phyloP scores from a whole-genome alignment of 441 rosid species.

The Eruca vesicaria region DNA sequence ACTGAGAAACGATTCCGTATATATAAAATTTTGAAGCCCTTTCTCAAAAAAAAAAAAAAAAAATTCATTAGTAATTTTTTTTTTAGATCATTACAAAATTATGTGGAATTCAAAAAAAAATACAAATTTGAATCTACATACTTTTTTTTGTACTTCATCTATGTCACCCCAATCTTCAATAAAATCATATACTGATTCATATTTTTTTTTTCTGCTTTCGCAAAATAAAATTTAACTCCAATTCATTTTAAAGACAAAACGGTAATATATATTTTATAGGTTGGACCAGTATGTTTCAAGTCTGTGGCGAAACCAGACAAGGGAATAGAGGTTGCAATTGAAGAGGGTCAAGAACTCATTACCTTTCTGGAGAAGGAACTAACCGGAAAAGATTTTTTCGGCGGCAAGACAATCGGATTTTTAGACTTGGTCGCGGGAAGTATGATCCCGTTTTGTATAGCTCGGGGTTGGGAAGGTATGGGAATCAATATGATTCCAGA shows the following conservation, averaged over 20 bases:
- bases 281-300: background rate
- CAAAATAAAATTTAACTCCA: background rate
- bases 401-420: conserved; percentile 16
- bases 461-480: conserved; percentile 2
- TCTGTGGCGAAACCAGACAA: conserved; percentile 17
- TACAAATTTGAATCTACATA: no score
- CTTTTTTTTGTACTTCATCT: no score
- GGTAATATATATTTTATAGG: background rate
- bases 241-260: background rate
- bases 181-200: background rate
- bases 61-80: no score
- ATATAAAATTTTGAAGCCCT: no score
- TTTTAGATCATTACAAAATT: no score
- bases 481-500: conserved; percentile 18
- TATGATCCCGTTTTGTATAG: conserved; percentile 9
- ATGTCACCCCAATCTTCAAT: background rate
- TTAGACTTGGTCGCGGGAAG: conserved; percentile 23
- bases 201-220: background rate
- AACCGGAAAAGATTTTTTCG: conserved; percentile 18
- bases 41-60: no score
- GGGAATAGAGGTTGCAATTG: conserved; percentile 11
- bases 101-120: no score
- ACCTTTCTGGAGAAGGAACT: conserved; percentile 19
- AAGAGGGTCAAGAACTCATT: conserved; percentile 12
- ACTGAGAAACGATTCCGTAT: background rate